A percentile compares a stretch with the other conserved stretches of the same genome.
Conservation (phyloP, 2,329 filamentous ascomycete genomes). For the Chrysosporium queenslandicum region DNA sequence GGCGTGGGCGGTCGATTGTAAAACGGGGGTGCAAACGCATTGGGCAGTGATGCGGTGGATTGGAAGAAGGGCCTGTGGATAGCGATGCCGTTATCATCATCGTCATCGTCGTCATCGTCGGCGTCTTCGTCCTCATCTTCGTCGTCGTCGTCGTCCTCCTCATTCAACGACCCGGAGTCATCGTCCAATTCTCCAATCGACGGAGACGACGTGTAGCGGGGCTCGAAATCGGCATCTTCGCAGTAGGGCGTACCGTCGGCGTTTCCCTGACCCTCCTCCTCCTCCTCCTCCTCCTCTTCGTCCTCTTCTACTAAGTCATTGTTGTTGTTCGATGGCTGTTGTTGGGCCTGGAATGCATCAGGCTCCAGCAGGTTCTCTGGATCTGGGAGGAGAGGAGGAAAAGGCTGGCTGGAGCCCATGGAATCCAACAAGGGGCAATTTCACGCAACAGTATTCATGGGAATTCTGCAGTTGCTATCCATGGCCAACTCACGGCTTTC, state of each 20-base stretch:
- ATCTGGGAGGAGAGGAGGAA: constrained; percentile 14
- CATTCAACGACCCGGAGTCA: neutral
- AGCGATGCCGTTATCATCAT: constrained; percentile 23
- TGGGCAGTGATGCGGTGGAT: constrained; percentile 34
- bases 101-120: constrained; percentile 17
- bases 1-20: constrained; percentile 96
- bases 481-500: neutral
- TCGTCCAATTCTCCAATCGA: constrained; percentile 7
- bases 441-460: neutral
- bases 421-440: neutral
- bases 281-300: too few relatives aligned
- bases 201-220: constrained; percentile 28
- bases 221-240: constrained; percentile 38
- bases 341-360: neutral
- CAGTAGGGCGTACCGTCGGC: constrained; percentile 18
- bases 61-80: constrained; percentile 33
- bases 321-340: constrained; percentile 1
- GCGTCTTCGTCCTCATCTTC: constrained; percentile 19
- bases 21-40: constrained; percentile 68
- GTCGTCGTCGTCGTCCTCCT: constrained; percentile 16
- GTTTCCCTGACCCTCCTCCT: constrained; percentile 24
- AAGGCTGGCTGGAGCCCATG: constrained; percentile 13
- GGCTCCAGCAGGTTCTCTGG: constrained; percentile 1
- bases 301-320: constrained; percentile 1
- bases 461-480: neutral